Evolutionary conservation across 495 filamentous ascomycete genomes (phyloP).

Genomic region (Aspergillus kassunensis): DNA sequence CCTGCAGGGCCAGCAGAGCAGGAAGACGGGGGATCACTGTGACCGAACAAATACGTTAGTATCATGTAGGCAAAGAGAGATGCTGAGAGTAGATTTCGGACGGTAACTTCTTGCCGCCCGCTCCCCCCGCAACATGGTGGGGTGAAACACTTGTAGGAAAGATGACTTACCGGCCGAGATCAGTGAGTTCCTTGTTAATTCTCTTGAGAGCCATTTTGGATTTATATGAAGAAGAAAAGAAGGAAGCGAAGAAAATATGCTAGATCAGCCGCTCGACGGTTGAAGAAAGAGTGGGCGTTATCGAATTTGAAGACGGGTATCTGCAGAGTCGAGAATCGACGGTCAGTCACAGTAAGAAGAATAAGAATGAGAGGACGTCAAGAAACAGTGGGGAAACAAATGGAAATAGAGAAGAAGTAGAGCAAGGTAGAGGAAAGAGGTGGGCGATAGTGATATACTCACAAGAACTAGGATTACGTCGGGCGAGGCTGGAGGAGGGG

Average conservation of each 20-base stretch:
- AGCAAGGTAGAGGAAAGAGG: slow-evolving; percentile 8
- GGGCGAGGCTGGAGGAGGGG: slow-evolving; percentile 18
- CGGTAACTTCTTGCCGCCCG: not conserved
- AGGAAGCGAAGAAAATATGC: slow-evolving; percentile 6
- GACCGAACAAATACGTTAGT: not conserved
- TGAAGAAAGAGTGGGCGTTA: slow-evolving; percentile 16
- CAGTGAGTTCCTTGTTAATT: slow-evolving; percentile 99
- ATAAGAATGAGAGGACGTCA: not conserved
- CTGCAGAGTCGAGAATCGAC: slow-evolving; percentile 9
- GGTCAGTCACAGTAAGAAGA: slow-evolving; percentile 11
- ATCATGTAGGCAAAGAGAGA: not conserved
- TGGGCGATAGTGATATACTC: slow-evolving; percentile 21
- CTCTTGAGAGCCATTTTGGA: slow-evolving; percentile 93
- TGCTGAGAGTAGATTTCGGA: not conserved
- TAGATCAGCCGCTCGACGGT: slow-evolving; percentile 13
- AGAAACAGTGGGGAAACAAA: not conserved
- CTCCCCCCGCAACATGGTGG: slow-evolving; percentile 26
- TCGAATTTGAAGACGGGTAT: slow-evolving; percentile 17
- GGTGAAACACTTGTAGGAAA: slow-evolving; percentile 9
- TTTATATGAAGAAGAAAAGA: slow-evolving; percentile 17
- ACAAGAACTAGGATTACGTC: slow-evolving; percentile 18
- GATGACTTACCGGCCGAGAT: slow-evolving; percentile 85
- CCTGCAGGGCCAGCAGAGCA: slow-evolving; percentile 96
- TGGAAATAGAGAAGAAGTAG: not conserved
- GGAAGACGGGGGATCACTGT: slow-evolving; percentile 94